A percentile compares a stretch with the other conserved stretches of the same genome.
phyloP scores from a whole-genome alignment of 176 grass and related monocot species.

The Guadua angustifolia region DNA sequence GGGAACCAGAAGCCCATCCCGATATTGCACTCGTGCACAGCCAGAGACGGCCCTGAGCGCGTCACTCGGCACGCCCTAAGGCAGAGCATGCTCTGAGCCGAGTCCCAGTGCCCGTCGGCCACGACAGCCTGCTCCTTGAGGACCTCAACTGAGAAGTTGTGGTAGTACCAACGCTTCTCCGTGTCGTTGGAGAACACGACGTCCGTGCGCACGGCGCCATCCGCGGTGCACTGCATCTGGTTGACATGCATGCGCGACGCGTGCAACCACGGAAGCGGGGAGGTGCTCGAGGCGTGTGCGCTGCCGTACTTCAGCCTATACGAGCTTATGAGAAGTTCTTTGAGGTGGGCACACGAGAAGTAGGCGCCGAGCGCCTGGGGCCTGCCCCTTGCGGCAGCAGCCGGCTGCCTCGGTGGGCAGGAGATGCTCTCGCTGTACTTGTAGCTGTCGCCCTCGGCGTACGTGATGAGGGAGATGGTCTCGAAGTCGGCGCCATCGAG shows the following conservation, averaged over 20 bases:
- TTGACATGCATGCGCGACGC: slow-evolving; percentile 39
- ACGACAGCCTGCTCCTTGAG: slow-evolving; percentile 37
- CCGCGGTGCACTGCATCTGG: slow-evolving; percentile 39
- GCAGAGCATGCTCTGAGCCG: slow-evolving; percentile 35
- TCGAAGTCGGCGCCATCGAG: slow-evolving; percentile 44
- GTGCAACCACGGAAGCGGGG: not conserved
- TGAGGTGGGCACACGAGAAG: slow-evolving; percentile 34
- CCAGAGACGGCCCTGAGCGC: not conserved
- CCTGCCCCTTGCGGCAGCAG: not conserved
- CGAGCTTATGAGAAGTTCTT: not conserved
- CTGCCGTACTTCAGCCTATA: slow-evolving; percentile 32
- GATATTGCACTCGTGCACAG: slow-evolving; percentile 33
- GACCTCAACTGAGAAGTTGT: slow-evolving; percentile 14
- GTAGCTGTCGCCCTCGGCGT: slow-evolving; percentile 45
- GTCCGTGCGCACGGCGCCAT: slow-evolving; percentile 47
- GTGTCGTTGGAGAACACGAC: slow-evolving; percentile 55
- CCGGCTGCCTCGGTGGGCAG: not conserved
- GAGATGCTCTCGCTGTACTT: slow-evolving; percentile 30
- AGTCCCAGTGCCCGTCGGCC: slow-evolving; percentile 67
- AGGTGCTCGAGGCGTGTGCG: not conserved
- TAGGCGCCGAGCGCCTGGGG: not conserved
- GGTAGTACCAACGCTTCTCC: not conserved
- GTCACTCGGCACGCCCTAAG: slow-evolving; percentile 51
- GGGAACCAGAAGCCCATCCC: slow-evolving; percentile 87
- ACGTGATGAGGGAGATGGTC: slow-evolving; percentile 51